phyloP scores from a whole-genome alignment of 495 filamentous ascomycete genomes.

The Xylaria venustula region DNA sequence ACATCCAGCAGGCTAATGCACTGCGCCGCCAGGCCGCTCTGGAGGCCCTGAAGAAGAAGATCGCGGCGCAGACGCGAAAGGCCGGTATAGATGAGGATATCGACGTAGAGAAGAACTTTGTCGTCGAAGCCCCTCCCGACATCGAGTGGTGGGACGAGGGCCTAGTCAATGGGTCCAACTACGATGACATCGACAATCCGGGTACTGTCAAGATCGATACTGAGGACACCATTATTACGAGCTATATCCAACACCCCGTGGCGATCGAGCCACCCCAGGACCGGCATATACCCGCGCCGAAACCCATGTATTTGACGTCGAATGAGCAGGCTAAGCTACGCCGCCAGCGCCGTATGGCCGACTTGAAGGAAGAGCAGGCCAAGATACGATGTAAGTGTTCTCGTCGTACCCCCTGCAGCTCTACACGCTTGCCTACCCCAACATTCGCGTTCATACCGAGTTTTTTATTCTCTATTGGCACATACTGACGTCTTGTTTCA shows the following conservation, averaged over 20 bases:
- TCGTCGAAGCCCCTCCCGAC: constrained; percentile 80
- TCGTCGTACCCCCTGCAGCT: too few relatives aligned
- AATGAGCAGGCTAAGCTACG: constrained; percentile 91
- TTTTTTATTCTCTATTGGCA: not conserved
- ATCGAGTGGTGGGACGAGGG: constrained; percentile 99
- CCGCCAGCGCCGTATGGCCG: constrained; percentile 84
- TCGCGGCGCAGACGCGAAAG: constrained; percentile 80
- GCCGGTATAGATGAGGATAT: constrained; percentile 88
- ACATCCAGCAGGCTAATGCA: constrained; percentile 87
- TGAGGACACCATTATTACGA: constrained; percentile 79
- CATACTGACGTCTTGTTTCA: not conserved
- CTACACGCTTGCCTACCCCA: too few relatives aligned
- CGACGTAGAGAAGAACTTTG: constrained; percentile 82
- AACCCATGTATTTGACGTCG: constrained; percentile 88
- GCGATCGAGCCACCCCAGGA: constrained; percentile 88
- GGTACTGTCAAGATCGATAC: constrained; percentile 70
- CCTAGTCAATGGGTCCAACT: constrained; percentile 69
- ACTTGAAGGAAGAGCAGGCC: constrained; percentile 92
- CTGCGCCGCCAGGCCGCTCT: constrained; percentile 81
- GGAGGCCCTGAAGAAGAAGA: constrained; percentile 90
- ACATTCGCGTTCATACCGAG: too few relatives aligned
- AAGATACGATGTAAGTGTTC: constrained; percentile 65
- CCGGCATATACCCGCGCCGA: constrained; percentile 70
- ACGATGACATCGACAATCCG: constrained; percentile 64
- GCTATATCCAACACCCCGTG: constrained; percentile 92